Percentiles rank a stretch among this genome's conserved stretches.
These are phyloP conservation scores for Claviceps sp. DNA, from an alignment of 2,329 filamentous ascomycete species.

Conservation along the genomic window DNA sequence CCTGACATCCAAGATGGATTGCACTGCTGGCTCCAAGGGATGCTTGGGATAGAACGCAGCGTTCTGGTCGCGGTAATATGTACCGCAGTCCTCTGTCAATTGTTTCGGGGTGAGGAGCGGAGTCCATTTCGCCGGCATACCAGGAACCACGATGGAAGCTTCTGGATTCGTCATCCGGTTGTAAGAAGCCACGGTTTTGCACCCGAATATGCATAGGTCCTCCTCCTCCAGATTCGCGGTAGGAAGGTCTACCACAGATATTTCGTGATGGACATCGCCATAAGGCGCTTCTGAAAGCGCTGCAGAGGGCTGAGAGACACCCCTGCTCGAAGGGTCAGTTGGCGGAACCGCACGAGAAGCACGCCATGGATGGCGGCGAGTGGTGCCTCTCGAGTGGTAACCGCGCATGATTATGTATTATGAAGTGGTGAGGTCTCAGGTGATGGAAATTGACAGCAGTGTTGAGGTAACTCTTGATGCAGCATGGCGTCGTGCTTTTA, in stretches of 20 bases:
- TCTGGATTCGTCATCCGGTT: not conserved
- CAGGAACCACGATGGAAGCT: not conserved
- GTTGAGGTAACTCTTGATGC: not conserved
- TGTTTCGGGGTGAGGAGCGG: conserved; percentile 21
- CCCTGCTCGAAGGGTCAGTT: too few relatives aligned
- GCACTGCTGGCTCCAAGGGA: conserved; percentile 36
- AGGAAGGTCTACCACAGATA: not conserved
- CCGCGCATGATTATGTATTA: not conserved
- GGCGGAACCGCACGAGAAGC: too few relatives aligned
- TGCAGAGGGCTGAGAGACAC: not conserved
- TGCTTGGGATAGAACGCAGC: conserved; percentile 34
- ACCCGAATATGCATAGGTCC: not conserved
- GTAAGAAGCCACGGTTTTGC: not conserved
- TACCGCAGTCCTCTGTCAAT: conserved; percentile 30
- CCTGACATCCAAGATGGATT: conserved; percentile 20
- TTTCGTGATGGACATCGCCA: not conserved
- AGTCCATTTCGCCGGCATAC: conserved; percentile 34
- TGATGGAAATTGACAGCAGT: not conserved
- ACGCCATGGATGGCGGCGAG: not conserved
- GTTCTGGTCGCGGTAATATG: conserved; percentile 42
- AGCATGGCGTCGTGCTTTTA: too few relatives aligned
- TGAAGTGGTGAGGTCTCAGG: not conserved
- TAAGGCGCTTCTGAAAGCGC: not conserved
- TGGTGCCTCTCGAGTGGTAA: not conserved
- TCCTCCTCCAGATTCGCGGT: not conserved